These are phyloP conservation scores for Gynostemma pentaphyllum DNA, from an alignment of 306 rosid genomes.

Conservation along the genomic window DNA sequence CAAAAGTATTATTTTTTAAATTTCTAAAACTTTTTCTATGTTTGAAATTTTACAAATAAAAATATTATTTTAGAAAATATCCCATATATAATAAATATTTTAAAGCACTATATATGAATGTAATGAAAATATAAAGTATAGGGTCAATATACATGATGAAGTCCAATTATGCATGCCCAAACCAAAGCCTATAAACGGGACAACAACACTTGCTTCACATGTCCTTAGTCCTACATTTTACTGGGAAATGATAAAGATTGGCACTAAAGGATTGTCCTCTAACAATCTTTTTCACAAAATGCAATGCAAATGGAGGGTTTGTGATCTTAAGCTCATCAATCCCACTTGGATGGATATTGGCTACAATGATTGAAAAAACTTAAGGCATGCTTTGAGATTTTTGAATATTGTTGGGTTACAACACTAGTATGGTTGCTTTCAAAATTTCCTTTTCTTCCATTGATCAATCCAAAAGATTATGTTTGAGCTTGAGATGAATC, in stretches of 20 bases:
- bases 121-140: too few relatives aligned
- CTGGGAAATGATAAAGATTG: conserved; percentile 1
- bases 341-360: neutral
- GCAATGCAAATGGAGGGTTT: neutral
- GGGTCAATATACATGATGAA: too few relatives aligned
- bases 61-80: too few relatives aligned
- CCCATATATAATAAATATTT: too few relatives aligned
- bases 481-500: neutral
- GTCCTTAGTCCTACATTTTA: too few relatives aligned
- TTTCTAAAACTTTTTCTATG: too few relatives aligned
- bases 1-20: too few relatives aligned
- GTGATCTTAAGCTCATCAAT: neutral
- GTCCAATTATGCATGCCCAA: too few relatives aligned
- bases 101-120: too few relatives aligned
- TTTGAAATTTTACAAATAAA: too few relatives aligned
- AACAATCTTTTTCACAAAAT: neutral
- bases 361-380: neutral
- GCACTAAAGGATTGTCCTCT: neutral
- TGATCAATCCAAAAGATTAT: neutral
- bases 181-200: too few relatives aligned
- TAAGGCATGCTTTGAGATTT: neutral
- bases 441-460: neutral
- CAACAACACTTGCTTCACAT: too few relatives aligned
- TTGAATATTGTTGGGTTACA: neutral
- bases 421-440: neutral